Evolutionary conservation across 1,284 basidiomycete genomes (phyloP).

Genomic region (Puccinia triticina): DNA sequence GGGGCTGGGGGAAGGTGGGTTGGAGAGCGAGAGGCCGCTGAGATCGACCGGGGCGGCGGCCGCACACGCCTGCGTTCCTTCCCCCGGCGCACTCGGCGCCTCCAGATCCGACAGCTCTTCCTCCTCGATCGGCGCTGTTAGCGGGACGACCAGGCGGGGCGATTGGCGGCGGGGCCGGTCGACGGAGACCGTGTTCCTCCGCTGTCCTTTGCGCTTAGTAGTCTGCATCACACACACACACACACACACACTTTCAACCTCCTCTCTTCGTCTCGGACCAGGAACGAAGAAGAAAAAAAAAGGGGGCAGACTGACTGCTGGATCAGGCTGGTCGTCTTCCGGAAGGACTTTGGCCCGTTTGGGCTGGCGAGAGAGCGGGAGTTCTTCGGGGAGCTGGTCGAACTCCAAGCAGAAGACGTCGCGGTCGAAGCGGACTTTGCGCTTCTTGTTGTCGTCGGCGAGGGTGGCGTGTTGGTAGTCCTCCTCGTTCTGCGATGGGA

Average conservation of each 20-base stretch:
- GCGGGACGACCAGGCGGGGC: background rate
- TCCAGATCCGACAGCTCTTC: background rate
- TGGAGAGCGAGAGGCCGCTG: background rate
- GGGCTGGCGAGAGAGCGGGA: background rate
- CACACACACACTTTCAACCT: background rate
- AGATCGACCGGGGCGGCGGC: constrained; percentile 1
- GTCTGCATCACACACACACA: background rate
- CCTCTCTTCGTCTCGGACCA: background rate
- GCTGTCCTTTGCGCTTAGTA: background rate
- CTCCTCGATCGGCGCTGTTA: background rate
- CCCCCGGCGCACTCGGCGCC: too few species aligned
- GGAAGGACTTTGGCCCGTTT: constrained; percentile 20
- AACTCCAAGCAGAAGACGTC: constrained; percentile 49
- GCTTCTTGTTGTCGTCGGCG: background rate
- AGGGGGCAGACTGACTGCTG: background rate
- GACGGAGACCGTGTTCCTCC: background rate
- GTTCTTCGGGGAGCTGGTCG: constrained; percentile 45
- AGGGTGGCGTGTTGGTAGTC: background rate
- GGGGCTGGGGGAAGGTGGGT: background rate
- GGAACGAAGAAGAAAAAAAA: background rate
- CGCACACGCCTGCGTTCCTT: background rate
- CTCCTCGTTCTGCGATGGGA: background rate
- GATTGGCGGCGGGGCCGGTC: constrained; percentile 28
- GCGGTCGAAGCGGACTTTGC: constrained; percentile 47
- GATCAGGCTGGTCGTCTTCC: background rate